Base-by-base conservation (phyloP, 2,329 filamentous ascomycete species). In the Verticillium dahliae region DNA sequence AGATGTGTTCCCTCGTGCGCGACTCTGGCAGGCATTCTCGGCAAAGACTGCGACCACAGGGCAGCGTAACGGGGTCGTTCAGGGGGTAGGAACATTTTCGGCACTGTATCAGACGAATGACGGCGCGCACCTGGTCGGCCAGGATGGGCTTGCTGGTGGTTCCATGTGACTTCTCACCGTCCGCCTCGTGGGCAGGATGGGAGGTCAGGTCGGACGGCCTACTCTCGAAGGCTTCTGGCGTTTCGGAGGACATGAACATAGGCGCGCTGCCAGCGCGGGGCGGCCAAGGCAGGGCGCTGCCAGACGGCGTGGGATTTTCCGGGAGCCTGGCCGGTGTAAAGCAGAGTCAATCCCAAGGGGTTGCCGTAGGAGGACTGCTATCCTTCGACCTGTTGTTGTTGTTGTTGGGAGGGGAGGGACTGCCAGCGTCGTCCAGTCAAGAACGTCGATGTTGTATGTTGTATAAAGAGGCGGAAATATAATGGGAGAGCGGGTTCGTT, bases 21-120 rank as follows among this genome's bases (percentile, higher is more conserved):
- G 86, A 76, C 56, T 84, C 75, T 1, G 92, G 92, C 1, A 96
- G 75, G 73, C 93, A 97, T 58, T 74, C 73, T 69, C 83, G 86
- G 76, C 93, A 97, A 11, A 96, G 74, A 11, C 88, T 88, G 69
- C 89, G 85, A 34, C 92, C 92, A 72, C 93, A 97, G 5, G 92
- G 92, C 4, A 97, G 78, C 0, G 90, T 90, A 61, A 92, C 81
- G 5, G 92, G 90, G 9, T 85, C 80, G 56, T 76, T 80, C 35
- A 95, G 78, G 1, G 89, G 88, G 54, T 78, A 79, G 3, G 88
- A 90, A 73, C 93, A 97, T 65, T 83, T 77, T 11, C 82, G 82
- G 72, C 93, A 97, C 75, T 96, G 91, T 60, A 95, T 81, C 50
- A 95, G 78, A 54, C 88, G 87, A 64, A 96, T 81, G 60, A 92